Evolutionary conservation across 352 stramenopile genomes (phyloP).

Genomic region (Phytopythium cucurbitacearum): DNA sequence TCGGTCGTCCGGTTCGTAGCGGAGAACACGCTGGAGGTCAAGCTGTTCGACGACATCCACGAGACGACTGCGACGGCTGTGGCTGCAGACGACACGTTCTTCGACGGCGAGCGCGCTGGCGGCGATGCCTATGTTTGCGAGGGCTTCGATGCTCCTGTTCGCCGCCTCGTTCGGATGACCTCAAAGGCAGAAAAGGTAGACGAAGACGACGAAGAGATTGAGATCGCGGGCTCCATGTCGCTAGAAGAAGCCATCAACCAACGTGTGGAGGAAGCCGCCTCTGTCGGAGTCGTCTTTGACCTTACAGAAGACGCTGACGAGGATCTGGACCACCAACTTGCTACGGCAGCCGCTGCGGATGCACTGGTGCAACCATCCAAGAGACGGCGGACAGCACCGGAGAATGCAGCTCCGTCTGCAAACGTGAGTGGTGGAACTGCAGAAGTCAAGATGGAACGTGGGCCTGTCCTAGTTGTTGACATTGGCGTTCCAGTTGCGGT

Average conservation of each 20-base stretch:
- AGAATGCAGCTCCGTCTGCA: background rate
- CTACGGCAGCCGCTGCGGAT: slow-evolving; percentile 15
- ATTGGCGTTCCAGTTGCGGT: background rate
- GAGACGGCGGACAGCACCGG: slow-evolving; percentile 15
- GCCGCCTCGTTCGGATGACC: slow-evolving; percentile 57
- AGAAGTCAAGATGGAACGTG: background rate
- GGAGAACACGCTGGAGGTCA: slow-evolving; percentile 66
- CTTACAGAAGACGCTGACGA: slow-evolving; percentile 55
- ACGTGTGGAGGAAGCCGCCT: slow-evolving; percentile 42
- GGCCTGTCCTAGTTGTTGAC: background rate
- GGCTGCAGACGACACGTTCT: slow-evolving; percentile 57
- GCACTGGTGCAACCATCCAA: slow-evolving; percentile 18
- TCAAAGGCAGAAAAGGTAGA: slow-evolving; percentile 16
- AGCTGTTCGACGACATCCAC: slow-evolving; percentile 77
- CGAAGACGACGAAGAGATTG: slow-evolving; percentile 48
- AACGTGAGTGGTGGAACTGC: background rate
- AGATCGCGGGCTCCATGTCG: slow-evolving; percentile 68
- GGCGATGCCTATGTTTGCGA: slow-evolving; percentile 53
- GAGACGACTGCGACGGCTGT: slow-evolving; percentile 30
- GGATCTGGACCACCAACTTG: slow-evolving; percentile 26
- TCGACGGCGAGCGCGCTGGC: slow-evolving; percentile 45
- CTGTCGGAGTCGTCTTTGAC: slow-evolving; percentile 60
- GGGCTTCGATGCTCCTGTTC: slow-evolving; percentile 48
- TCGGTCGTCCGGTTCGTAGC: slow-evolving; percentile 73
- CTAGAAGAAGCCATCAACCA: slow-evolving; percentile 68